These are phyloP conservation scores for Aspergillus bertholletiae DNA, from an alignment of 495 filamentous ascomycete species.

Conservation along the genomic window DNA sequence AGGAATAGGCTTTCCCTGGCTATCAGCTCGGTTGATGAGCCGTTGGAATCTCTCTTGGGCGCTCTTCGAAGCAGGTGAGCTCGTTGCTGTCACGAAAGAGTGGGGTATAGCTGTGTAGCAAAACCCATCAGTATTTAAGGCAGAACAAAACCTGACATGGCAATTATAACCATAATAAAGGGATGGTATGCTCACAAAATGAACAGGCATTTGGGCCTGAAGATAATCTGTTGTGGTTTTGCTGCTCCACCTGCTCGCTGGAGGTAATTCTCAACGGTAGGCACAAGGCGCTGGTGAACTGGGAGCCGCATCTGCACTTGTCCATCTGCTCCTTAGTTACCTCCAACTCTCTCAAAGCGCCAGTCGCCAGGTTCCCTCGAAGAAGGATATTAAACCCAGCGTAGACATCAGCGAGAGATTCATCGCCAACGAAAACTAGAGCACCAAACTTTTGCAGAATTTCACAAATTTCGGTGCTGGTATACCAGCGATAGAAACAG, in stretches of 20 bases:
- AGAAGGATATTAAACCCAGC: slow-evolving; percentile 48
- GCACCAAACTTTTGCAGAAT: slow-evolving; percentile 46
- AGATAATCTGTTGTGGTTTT: slow-evolving; percentile 11
- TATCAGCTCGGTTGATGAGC: slow-evolving; percentile 19
- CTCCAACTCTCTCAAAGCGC: slow-evolving; percentile 41
- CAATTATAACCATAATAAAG: not conserved
- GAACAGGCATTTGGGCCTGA: slow-evolving; percentile 20
- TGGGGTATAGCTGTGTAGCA: slow-evolving; percentile 37
- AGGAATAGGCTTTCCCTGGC: slow-evolving; percentile 38
- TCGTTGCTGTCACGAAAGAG: slow-evolving; percentile 31
- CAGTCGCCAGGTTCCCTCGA: slow-evolving; percentile 37
- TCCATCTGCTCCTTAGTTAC: slow-evolving; percentile 29
- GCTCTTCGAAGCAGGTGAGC: slow-evolving; percentile 28
- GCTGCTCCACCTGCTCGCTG: slow-evolving; percentile 24
- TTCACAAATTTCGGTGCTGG: slow-evolving; percentile 43
- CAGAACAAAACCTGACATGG: too few relatives aligned
- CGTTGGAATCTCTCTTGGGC: slow-evolving; percentile 22
- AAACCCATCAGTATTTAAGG: too few relatives aligned
- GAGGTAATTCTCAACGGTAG: slow-evolving; percentile 28
- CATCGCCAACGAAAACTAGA: slow-evolving; percentile 45
- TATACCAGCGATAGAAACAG: slow-evolving; percentile 48
- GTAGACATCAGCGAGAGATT: slow-evolving; percentile 41
- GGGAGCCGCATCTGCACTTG: slow-evolving; percentile 38
- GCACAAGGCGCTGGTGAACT: slow-evolving; percentile 37
- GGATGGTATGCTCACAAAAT: slow-evolving; percentile 13